phyloP scores from a whole-genome alignment of 2,329 filamentous ascomycete genomes.

The Pseudogymnoascus sp. region DNA sequence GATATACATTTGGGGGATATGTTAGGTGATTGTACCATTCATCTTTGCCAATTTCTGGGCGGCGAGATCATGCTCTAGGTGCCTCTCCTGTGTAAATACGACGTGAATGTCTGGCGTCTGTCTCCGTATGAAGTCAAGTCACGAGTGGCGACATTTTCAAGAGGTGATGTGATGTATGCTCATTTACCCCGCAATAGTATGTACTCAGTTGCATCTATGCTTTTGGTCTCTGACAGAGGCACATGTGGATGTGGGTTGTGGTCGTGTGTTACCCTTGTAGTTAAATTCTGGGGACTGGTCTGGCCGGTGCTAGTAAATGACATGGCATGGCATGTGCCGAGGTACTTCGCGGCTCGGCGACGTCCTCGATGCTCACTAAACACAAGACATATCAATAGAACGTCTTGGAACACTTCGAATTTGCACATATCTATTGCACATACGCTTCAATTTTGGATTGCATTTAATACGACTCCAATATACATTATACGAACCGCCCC shows the following conservation, averaged over 20 bases:
- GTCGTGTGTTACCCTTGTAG: conserved; percentile 3
- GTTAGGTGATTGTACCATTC: background rate
- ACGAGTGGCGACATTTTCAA: background rate
- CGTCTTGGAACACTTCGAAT: background rate
- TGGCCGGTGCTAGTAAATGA: background rate
- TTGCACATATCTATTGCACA: background rate
- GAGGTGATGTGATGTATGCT: background rate
- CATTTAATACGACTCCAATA: background rate
- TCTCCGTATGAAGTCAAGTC: background rate
- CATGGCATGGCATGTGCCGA: conserved; percentile 2
- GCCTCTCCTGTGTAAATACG: background rate
- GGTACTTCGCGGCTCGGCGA: conserved; percentile 3
- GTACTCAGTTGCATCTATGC: background rate
- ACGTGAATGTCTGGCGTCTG: no score
- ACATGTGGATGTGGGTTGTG: background rate
- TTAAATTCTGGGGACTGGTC: conserved; percentile 2
- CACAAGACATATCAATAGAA: background rate
- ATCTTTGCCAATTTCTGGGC: background rate
- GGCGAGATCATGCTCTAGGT: background rate
- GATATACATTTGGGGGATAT: background rate
- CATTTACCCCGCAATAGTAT: background rate
- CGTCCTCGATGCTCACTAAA: conserved; percentile 6
- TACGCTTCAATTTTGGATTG: background rate
- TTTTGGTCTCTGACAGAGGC: background rate
- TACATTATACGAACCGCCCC: background rate